Base-by-base conservation (phyloP, 169 alveolate genomes). In the Eimeria maxima region DNA sequence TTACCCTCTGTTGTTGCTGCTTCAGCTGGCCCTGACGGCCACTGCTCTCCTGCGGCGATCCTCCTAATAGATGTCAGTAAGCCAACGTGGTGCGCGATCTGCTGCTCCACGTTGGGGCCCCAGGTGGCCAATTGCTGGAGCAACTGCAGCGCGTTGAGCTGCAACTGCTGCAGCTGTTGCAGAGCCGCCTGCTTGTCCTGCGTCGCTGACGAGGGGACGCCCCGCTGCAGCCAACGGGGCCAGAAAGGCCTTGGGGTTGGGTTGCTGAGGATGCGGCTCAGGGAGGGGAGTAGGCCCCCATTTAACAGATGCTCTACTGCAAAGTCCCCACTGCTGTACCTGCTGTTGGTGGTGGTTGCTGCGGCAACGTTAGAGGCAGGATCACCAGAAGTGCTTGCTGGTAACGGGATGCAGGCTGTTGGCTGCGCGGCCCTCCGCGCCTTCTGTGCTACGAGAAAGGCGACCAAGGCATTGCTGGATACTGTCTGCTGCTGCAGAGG, bases 181-280 rank as follows among this genome's bases (percentile, higher is more conserved):
- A 27, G 76, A 55, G 18, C 57, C 47, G 42, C 6, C 60, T 24
- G 27, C 13, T 20, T 29, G 16, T 65, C 55, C 74, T 44, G 44
- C 24, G 53, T 22, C 11, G 69, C 60, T 8, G 60, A 14, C 10
- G 20, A 71, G 18, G 24, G 27, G 42, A 60, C 60, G 63, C 67
- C 92, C 76, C 92, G 73, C 78, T 84, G 92, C 92, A 84, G 92
- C 92, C 92, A 84, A 38, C 92, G 92, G 57, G 92, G 92, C 92
- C 92, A 84, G 76, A 84, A 84, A 57, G 92, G 92, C 55, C 63
- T 84, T 5, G 92, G 92, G 44, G 76, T 53, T 27, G 92, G 60
- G 24, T 24, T 57, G 55, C 74, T 84, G 13, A 84, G 73, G 14
- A 84, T 84, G 24, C 76, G 73, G 20, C 24, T 38, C 5, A 84